Conservation (phyloP, 2,329 filamentous ascomycete genomes). For the Xylaria hypoxylon region DNA sequence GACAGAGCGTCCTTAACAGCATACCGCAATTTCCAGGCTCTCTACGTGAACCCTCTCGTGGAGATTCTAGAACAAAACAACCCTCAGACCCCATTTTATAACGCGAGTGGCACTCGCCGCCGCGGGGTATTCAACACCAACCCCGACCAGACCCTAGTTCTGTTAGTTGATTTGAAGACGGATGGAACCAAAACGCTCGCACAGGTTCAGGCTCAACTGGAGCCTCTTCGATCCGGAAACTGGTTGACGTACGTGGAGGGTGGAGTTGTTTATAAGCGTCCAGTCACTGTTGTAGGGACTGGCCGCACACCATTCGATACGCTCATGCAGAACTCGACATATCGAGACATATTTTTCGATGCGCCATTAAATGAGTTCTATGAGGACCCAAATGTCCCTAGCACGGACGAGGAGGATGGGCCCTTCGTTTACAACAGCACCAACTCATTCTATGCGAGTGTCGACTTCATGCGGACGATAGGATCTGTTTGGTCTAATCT, state of each 20-base stretch:
- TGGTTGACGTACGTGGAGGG: conserved; percentile 68
- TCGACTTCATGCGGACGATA: conserved; percentile 61
- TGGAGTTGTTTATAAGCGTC: conserved; percentile 62
- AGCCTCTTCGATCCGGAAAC: conserved; percentile 68
- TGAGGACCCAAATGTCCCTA: conserved; percentile 51
- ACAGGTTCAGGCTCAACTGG: conserved; percentile 65
- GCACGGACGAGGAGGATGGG: conserved; percentile 21
- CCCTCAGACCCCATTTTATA: conserved; percentile 59
- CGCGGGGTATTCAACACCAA: conserved; percentile 68
- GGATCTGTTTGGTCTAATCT: conserved; percentile 61
- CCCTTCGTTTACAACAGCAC: conserved; percentile 54
- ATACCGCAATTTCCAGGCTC: conserved; percentile 68
- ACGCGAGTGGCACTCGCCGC: conserved; percentile 50
- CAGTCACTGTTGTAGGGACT: conserved; percentile 76
- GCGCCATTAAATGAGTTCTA: conserved; percentile 65
- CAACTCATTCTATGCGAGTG: conserved; percentile 71
- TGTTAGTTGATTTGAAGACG: conserved; percentile 79
- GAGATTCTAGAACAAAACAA: conserved; percentile 68
- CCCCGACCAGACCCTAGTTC: conserved; percentile 65
- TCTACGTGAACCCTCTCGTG: conserved; percentile 75
- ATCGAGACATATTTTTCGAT: conserved; percentile 74
- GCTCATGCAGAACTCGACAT: conserved; percentile 63
- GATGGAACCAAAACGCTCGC: conserved; percentile 63
- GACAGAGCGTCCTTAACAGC: conserved; percentile 63
- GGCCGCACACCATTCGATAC: conserved; percentile 71